Conservation (phyloP, 225 moss, liverwort and hornwort genomes). For the Physcomitrellopsis africana region DNA sequence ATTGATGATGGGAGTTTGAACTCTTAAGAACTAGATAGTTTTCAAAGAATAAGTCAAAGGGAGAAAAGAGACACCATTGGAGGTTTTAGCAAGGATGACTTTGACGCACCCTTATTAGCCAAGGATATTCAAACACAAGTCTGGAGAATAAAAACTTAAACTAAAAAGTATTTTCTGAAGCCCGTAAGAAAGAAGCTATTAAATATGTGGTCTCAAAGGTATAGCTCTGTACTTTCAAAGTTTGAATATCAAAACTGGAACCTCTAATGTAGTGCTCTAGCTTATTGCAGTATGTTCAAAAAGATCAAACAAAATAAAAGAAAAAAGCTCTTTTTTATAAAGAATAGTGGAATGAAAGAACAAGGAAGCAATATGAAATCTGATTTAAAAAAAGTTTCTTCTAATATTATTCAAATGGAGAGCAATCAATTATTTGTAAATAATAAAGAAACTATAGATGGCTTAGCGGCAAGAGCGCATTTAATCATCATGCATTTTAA, state of each 20-base stretch:
- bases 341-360: slow-evolving; percentile 42
- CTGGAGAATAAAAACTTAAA: slow-evolving; percentile 72
- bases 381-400: slow-evolving; percentile 31
- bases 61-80: slow-evolving; percentile 29
- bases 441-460: slow-evolving; percentile 35
- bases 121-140: slow-evolving; percentile 66
- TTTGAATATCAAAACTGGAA: slow-evolving; percentile 71
- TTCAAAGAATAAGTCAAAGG: slow-evolving; percentile 29
- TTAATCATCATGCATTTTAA: slow-evolving; percentile 36
- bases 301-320: slow-evolving; percentile 56
- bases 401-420: slow-evolving; percentile 29
- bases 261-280: slow-evolving; percentile 81
- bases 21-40: slow-evolving; percentile 30
- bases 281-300: slow-evolving; percentile 76
- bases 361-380: slow-evolving; percentile 34
- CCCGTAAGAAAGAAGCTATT: slow-evolving; percentile 73
- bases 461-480: slow-evolving; percentile 30
- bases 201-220: slow-evolving; percentile 60
- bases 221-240: slow-evolving; percentile 63
- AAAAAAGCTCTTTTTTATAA: slow-evolving; percentile 39
- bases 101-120: slow-evolving; percentile 72
- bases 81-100: slow-evolving; percentile 46
- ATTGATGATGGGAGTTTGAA: slow-evolving; percentile 40
- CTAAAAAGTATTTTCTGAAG: slow-evolving; percentile 64
- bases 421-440: slow-evolving; percentile 5